A percentile compares a stretch with the other conserved stretches of the same genome.
Conservation (phyloP, 768 basidiomycete species). For the Solioccasus polychromus region DNA sequence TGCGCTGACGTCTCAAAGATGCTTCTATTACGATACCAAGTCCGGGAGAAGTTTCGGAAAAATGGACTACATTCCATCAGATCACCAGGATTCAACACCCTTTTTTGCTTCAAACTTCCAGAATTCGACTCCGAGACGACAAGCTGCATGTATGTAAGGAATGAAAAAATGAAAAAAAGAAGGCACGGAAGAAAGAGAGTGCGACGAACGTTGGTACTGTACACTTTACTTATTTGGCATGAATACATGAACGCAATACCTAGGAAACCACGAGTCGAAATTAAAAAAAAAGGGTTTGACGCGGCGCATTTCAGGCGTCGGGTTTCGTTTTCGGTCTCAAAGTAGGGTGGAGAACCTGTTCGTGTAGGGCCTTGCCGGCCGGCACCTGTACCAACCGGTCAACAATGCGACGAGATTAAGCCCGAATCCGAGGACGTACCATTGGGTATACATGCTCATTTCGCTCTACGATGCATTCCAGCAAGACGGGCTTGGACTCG, state of each 20-base stretch:
- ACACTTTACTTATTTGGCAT: slow-evolving; percentile 27
- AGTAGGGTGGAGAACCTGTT: slow-evolving; percentile 77
- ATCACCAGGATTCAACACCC: slow-evolving; percentile 22
- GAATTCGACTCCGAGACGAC: slow-evolving; percentile 1
- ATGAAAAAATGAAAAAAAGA: not conserved
- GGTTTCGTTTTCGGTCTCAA: slow-evolving; percentile 33
- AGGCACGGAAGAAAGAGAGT: not conserved
- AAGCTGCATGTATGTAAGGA: slow-evolving; percentile 4
- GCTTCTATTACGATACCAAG: too few relatives aligned
- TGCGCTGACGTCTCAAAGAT: too few relatives aligned
- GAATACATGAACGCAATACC: slow-evolving; percentile 15
- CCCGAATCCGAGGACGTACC: slow-evolving; percentile 41
- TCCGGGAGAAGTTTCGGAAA: too few relatives aligned
- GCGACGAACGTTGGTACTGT: slow-evolving; percentile 15
- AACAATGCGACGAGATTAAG: not conserved
- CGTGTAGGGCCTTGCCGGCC: slow-evolving; percentile 92
- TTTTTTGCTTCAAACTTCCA: slow-evolving; percentile 17
- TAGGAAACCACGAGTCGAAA: not conserved
- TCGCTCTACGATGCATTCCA: slow-evolving; percentile 86
- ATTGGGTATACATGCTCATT: slow-evolving; percentile 91
- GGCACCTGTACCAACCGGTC: slow-evolving; percentile 52
- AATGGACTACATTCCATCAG: too few relatives aligned
- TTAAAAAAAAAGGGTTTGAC: not conserved
- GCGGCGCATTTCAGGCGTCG: slow-evolving; percentile 16
- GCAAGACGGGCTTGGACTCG: slow-evolving; percentile 75